A percentile compares a stretch with the other conserved stretches of the same genome.
Evolutionary conservation across 495 filamentous ascomycete species (phyloP).

Genomic region (Acidomyces sp.): DNA sequence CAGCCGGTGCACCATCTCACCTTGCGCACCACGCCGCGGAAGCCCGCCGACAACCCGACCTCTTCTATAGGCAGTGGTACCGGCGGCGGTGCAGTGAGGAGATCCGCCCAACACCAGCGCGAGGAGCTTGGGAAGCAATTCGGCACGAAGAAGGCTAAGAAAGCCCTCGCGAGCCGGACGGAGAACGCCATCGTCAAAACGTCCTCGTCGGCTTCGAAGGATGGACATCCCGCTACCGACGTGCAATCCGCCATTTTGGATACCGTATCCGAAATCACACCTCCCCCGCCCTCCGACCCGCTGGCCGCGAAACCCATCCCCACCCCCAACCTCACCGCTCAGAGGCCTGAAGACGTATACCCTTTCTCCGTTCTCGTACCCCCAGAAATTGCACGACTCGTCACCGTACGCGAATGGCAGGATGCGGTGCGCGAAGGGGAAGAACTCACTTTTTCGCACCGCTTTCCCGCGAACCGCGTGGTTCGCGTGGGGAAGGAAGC

Average conservation of each 20-base stretch:
- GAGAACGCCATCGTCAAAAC: conserved; percentile 54
- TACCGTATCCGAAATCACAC: conserved; percentile 29
- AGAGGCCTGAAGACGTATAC: conserved; percentile 72
- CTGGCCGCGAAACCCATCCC: conserved; percentile 69
- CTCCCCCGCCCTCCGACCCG: conserved; percentile 45
- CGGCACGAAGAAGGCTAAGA: conserved; percentile 87
- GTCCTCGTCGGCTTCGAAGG: neutral
- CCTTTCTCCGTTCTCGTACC: conserved; percentile 52
- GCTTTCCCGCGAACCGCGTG: conserved; percentile 55
- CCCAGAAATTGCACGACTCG: conserved; percentile 13
- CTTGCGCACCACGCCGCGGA: conserved; percentile 34
- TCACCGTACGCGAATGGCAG: conserved; percentile 64
- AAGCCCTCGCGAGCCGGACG: conserved; percentile 60
- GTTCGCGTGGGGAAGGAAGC: conserved; percentile 40
- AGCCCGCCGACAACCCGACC: conserved; percentile 14
- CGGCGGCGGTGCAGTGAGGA: conserved; percentile 38
- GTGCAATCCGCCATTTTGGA: conserved; percentile 22
- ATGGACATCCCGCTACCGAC: conserved; percentile 7
- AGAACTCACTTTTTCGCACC: conserved; percentile 37
- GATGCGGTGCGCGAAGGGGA: conserved; percentile 46
- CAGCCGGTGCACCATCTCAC: conserved; percentile 63
- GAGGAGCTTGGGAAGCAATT: conserved; percentile 74
- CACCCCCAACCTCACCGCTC: conserved; percentile 55
- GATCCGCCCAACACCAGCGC: conserved; percentile 27
- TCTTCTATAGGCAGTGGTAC: too few relatives aligned